A percentile compares a stretch with the other conserved stretches of the same genome.
Evolutionary conservation across 805 yeast species (phyloP).

Genomic region (Metschnikowia vanudenii): DNA sequence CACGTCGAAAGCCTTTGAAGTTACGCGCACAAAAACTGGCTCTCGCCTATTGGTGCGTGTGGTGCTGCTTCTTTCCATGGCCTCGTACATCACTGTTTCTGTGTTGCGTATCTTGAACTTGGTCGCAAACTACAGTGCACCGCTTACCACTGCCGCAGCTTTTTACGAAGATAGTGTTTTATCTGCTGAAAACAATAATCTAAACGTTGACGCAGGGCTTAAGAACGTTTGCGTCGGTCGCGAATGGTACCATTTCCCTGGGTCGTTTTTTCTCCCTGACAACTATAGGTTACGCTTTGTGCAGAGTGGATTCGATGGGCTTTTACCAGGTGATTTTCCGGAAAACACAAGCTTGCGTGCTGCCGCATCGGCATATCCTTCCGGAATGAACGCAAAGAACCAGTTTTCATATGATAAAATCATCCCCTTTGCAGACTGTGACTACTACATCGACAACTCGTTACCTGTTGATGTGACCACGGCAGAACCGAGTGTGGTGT

Average conservation of each 20-base stretch:
- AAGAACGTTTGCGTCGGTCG: conserved; percentile 81
- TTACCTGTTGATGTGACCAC: conserved; percentile 43
- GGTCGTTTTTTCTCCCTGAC: conserved; percentile 75
- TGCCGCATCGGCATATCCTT: conserved; percentile 50
- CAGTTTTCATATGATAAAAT: conserved; percentile 60
- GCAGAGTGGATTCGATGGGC: conserved; percentile 77
- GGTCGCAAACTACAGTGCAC: conserved; percentile 68
- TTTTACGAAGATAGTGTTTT: conserved; percentile 24
- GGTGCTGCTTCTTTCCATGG: conserved; percentile 19
- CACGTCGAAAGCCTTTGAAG: conserved; percentile 19
- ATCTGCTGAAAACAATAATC: conserved; percentile 13
- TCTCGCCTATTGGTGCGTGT: conserved; percentile 10
- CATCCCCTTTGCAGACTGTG: conserved; percentile 51
- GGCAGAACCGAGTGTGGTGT: conserved; percentile 36
- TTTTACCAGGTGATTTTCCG: conserved; percentile 82
- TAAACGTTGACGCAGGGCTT: too few species aligned
- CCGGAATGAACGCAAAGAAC: conserved; percentile 74
- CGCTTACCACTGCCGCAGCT: conserved; percentile 57
- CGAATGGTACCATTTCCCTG: conserved; percentile 93
- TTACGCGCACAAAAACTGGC: conserved; percentile 1
- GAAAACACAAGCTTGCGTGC: conserved; percentile 35
- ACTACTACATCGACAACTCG: conserved; percentile 66
- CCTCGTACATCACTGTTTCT: conserved; percentile 35
- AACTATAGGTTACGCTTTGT: conserved; percentile 65
- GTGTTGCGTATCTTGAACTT: conserved; percentile 58